phyloP scores from a whole-genome alignment of 768 basidiomycete species.

The Infundibulicybe gibba region DNA sequence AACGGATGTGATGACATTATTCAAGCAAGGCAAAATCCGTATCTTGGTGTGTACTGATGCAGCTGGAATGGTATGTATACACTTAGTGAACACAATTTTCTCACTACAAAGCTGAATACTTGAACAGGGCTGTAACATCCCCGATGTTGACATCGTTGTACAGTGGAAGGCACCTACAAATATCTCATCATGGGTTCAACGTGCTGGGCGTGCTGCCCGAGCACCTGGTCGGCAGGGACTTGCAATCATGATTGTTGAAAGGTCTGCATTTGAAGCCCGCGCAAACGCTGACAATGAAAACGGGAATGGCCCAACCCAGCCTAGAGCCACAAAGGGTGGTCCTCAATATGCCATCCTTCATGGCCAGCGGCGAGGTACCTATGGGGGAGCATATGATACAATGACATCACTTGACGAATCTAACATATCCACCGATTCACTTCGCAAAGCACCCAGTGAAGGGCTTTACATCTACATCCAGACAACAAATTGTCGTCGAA shows the following conservation, averaged over 20 bases:
- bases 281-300: too few relatives aligned
- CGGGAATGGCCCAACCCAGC: too few relatives aligned
- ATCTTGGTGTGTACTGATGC: slow-evolving; percentile 32
- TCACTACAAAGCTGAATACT: too few relatives aligned
- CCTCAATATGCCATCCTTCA: slow-evolving; percentile 5
- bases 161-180: slow-evolving; percentile 30
- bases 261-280: slow-evolving; percentile 15
- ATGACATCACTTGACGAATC: slow-evolving; percentile 1
- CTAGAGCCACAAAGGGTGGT: not conserved
- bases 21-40: slow-evolving; percentile 18
- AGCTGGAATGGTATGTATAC: slow-evolving; percentile 30
- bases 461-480: slow-evolving; percentile 25
- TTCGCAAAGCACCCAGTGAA: slow-evolving; percentile 19
- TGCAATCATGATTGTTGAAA: slow-evolving; percentile 22
- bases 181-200: slow-evolving; percentile 25
- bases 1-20: slow-evolving; percentile 16
- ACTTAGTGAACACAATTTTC: too few relatives aligned
- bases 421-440: slow-evolving; percentile 3
- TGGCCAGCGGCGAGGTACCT: slow-evolving; percentile 9
- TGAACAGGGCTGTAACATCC: slow-evolving; percentile 26
- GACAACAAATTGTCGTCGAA: slow-evolving; percentile 19
- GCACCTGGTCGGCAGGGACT: slow-evolving; percentile 11
- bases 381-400: slow-evolving; percentile 7
- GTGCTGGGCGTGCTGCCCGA: slow-evolving; percentile 27
- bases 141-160: slow-evolving; percentile 29